phyloP scores from a whole-genome alignment of 2,329 filamentous ascomycete genomes.

The Aureobasidium leucospermi region DNA sequence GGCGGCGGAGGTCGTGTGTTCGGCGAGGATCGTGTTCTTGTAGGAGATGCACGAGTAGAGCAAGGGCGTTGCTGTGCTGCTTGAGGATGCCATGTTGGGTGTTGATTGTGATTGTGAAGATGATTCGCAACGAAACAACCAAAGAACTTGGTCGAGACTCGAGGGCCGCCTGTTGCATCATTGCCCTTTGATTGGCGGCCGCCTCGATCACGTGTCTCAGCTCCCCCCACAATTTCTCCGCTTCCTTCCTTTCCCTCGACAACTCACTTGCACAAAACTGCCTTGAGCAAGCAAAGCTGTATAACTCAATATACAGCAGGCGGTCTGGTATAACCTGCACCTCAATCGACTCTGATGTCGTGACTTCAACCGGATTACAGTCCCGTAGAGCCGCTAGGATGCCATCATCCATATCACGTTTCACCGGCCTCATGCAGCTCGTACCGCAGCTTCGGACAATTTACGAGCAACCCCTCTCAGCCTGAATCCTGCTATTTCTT shows the following conservation, averaged over 20 bases:
- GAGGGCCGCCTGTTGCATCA: background rate
- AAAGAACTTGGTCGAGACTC: background rate
- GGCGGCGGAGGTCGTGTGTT: constrained; percentile 81
- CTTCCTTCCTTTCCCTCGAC: background rate
- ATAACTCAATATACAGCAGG: too few species aligned
- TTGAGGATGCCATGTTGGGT: constrained; percentile 29
- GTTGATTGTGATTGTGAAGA: background rate
- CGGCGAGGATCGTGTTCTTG: constrained; percentile 83
- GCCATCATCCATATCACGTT: background rate
- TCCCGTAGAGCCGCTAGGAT: too few species aligned
- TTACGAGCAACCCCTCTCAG: background rate
- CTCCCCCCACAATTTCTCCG: background rate
- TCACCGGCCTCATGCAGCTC: background rate
- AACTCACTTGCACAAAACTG: too few species aligned
- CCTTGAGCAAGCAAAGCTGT: too few species aligned
- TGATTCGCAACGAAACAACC: background rate
- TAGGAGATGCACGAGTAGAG: constrained; percentile 77
- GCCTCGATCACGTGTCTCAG: background rate
- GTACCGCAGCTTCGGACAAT: background rate
- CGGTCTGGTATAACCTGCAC: too few species aligned
- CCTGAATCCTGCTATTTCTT: background rate
- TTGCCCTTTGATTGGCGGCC: background rate
- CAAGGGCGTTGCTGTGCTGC: constrained; percentile 27
- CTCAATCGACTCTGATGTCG: too few species aligned
- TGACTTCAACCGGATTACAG: too few species aligned